Evolutionary conservation across 257 asterid genomes (phyloP).

Genomic region (Nicotiana undulata): DNA sequence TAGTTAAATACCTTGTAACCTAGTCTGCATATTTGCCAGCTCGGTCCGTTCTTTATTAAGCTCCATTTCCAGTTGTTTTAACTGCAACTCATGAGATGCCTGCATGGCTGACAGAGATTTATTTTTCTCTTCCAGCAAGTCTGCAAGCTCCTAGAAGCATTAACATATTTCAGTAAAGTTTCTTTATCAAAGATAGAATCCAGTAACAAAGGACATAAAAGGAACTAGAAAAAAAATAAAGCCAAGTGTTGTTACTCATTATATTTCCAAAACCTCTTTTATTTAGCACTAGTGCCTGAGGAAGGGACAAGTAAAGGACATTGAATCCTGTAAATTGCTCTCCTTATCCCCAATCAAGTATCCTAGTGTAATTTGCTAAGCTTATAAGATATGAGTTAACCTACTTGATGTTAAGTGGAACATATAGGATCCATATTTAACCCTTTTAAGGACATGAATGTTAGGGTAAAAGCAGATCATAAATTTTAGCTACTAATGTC

Average conservation of each 20-base stretch:
- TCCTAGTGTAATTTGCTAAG: background rate
- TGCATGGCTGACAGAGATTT: constrained; percentile 51
- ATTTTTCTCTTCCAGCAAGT: constrained; percentile 56
- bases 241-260: background rate
- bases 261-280: background rate
- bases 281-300: background rate
- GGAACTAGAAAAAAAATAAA: background rate
- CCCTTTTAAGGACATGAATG: background rate
- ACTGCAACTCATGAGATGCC: constrained; percentile 57
- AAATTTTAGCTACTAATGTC: background rate
- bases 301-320: background rate
- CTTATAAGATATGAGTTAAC: background rate
- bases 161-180: constrained; percentile 35
- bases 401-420: background rate
- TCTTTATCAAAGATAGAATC: constrained; percentile 9
- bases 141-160: constrained; percentile 75
- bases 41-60: constrained; percentile 65
- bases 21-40: constrained; percentile 37
- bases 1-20: constrained; percentile 55
- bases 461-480: background rate
- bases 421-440: background rate
- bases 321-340: background rate
- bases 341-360: background rate
- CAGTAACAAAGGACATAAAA: background rate
- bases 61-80: constrained; percentile 48